Base-by-base conservation (phyloP, 768 basidiomycete genomes). In the Collybiopsis confluens region DNA sequence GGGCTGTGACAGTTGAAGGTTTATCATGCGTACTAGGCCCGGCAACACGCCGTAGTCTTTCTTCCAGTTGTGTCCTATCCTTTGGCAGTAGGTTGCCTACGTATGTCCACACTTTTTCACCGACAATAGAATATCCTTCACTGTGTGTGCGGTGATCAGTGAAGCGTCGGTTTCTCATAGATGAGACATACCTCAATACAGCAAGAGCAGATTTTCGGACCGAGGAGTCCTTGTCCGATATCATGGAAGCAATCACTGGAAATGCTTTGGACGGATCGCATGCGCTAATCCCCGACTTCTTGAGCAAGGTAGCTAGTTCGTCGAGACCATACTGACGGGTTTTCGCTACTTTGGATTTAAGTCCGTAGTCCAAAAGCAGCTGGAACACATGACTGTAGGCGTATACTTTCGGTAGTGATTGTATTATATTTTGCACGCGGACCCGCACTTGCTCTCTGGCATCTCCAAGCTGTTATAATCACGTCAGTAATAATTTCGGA, bases 331-430 rank as follows among this genome's bases (percentile, higher is more conserved):
- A 90, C 68, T 92, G 89, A 11, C 95, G 83, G 10, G 92, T 91
- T 69, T 95, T 94, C 2, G 93, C 88, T 16, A 93, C 90, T 68
- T 95, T 95, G 16, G 90, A 88, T 66, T 85, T 88, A 40, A 95
- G 70, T 15, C 97, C 96, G 63, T 95, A 81, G 36, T 97, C 92
- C 10, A 97, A 77, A 6, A 98, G 72, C 13, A 92, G 68, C 62
- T 90, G 88, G 66, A 97, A 95, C 28, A 98, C 76, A 37, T 94
- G 86, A 61, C 94, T 97, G 62, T 88, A 95, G 1, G 97, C 88
- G 63, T 95, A 97, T 49, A 98, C 86, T 63, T 87, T 92, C 6
- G 94, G 88, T 48, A 98, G 74, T 4, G 78, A 79, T 61, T 92
- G 89, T 52, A 98, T 83, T 56, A 97, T 88, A 44, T 84, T 86